phyloP scores from a whole-genome alignment of 2,329 filamentous ascomycete species.

The Penicillium hordei region DNA sequence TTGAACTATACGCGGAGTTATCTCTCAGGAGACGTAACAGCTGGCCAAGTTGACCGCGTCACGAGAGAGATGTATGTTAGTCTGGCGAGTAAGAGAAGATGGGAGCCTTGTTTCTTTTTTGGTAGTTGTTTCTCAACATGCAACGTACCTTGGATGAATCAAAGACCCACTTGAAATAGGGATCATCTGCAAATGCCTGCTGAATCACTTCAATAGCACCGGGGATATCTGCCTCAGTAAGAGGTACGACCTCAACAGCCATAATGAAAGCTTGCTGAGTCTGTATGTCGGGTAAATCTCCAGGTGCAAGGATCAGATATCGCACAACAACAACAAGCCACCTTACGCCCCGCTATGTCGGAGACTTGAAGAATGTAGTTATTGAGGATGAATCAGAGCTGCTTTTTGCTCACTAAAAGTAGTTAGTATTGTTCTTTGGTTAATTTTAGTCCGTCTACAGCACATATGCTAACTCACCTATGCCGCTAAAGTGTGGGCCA shows the following conservation, averaged over 20 bases:
- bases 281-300: neutral
- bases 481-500: neutral
- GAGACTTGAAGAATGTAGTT: neutral
- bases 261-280: conserved; percentile 33
- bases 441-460: neutral
- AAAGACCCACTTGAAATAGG: conserved; percentile 68
- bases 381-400: neutral
- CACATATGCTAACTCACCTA: neutral
- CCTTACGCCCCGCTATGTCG: neutral
- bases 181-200: conserved; percentile 64
- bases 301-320: neutral
- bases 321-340: neutral
- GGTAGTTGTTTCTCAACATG: conserved; percentile 29
- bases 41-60: conserved; percentile 20
- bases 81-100: neutral
- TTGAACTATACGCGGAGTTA: conserved; percentile 53
- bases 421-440: neutral
- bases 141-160: conserved; percentile 55
- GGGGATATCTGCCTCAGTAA: conserved; percentile 62
- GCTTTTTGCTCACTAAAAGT: neutral
- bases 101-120: neutral
- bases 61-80: conserved; percentile 22
- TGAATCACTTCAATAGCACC: conserved; percentile 66
- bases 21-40: conserved; percentile 11
- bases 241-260: conserved; percentile 55